These are phyloP conservation scores for Helichrysum umbraculigerum DNA, from an alignment of 129 eudicot genomes.

Conservation along the genomic window DNA sequence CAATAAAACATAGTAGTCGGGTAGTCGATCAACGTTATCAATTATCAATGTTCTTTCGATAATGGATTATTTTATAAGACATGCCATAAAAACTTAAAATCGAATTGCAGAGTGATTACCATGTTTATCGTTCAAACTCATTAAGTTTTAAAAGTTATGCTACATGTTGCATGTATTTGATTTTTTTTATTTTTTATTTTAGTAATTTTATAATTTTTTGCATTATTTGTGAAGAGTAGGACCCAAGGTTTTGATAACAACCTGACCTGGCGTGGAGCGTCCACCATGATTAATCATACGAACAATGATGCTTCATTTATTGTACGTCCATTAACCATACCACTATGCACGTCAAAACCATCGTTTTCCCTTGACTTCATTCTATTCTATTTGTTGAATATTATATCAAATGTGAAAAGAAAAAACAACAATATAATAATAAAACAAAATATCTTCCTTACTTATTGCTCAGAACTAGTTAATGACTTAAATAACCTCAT, in stretches of 20 bases:
- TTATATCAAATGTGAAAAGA: neutral
- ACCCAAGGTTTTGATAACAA: neutral
- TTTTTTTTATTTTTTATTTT: too few relatives aligned
- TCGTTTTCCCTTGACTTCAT: neutral
- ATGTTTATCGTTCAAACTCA: too few relatives aligned
- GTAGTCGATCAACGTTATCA: too few relatives aligned
- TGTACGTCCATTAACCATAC: neutral
- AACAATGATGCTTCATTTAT: slow-evolving; percentile 40
- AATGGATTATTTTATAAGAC: too few relatives aligned
- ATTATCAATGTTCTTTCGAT: too few relatives aligned
- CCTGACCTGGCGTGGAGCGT: slow-evolving; percentile 20
- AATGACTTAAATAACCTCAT: neutral
- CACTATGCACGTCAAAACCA: neutral
- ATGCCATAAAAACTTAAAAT: too few relatives aligned
- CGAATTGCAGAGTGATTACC: too few relatives aligned
- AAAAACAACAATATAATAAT: too few relatives aligned
- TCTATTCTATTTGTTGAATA: neutral
- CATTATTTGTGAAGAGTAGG: slow-evolving; percentile 1
- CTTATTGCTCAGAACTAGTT: neutral
- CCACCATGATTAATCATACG: slow-evolving; percentile 22
- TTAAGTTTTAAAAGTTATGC: too few relatives aligned
- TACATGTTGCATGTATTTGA: too few relatives aligned
- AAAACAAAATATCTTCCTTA: neutral
- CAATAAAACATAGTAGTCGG: too few relatives aligned
- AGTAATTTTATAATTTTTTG: too few relatives aligned